Conservation (phyloP, 495 filamentous ascomycete genomes). For the Antarctomyces pellizariae region DNA sequence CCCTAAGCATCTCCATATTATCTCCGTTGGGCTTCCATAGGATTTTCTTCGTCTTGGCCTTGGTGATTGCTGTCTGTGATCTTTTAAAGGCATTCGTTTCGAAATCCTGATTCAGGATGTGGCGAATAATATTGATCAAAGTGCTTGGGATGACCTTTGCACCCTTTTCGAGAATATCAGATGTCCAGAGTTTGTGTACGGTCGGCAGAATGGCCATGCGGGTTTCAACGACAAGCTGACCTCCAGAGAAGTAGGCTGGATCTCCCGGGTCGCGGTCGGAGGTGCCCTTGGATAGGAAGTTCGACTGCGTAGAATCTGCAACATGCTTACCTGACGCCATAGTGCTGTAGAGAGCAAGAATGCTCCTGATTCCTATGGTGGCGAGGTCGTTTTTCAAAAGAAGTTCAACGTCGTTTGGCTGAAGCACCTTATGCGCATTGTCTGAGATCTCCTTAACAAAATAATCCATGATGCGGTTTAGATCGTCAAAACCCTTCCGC, state of each 20-base stretch:
- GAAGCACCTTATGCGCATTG: background rate
- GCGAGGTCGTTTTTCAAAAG: slow-evolving; percentile 17
- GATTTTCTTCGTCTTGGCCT: slow-evolving; percentile 11
- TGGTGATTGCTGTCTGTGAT: slow-evolving; percentile 22
- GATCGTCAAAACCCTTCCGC: slow-evolving; percentile 42
- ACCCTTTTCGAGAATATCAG: slow-evolving; percentile 54
- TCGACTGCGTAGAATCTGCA: slow-evolving; percentile 43
- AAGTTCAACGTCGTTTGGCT: slow-evolving; percentile 9
- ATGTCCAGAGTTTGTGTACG: slow-evolving; percentile 60
- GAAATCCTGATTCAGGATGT: slow-evolving; percentile 49
- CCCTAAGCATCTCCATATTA: slow-evolving; percentile 18
- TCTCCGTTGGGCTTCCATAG: slow-evolving; percentile 23
- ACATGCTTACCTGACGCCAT: slow-evolving; percentile 57
- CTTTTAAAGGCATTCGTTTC: slow-evolving; percentile 43
- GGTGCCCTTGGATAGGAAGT: slow-evolving; percentile 24
- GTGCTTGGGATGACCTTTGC: slow-evolving; percentile 52
- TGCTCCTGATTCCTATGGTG: slow-evolving; percentile 46
- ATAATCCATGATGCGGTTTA: slow-evolving; percentile 49
- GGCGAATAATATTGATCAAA: slow-evolving; percentile 62
- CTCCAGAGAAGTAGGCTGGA: slow-evolving; percentile 41
- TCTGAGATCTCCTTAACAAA: slow-evolving; percentile 44
- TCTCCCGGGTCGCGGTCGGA: slow-evolving; percentile 30
- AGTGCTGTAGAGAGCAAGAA: slow-evolving; percentile 57
- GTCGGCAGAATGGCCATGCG: slow-evolving; percentile 64
- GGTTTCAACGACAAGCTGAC: slow-evolving; percentile 73